Conservation (phyloP, 768 basidiomycete genomes). For the Panaeolus papilionaceus region DNA sequence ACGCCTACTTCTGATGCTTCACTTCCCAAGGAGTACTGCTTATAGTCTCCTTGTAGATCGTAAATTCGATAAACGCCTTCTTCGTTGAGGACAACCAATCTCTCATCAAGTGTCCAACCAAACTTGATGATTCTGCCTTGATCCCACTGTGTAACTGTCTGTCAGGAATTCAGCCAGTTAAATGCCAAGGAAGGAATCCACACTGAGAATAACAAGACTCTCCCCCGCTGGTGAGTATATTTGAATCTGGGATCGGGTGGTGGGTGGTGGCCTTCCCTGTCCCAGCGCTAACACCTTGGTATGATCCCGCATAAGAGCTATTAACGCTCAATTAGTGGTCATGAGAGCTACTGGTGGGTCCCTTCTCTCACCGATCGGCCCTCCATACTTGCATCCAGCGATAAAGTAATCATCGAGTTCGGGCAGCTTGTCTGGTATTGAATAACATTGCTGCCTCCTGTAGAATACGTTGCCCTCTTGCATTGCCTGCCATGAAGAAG, state of each 20-base stretch:
- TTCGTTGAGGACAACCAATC: conserved; percentile 85
- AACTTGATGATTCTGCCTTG: conserved; percentile 82
- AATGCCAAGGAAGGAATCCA: conserved; percentile 49
- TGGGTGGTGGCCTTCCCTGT: conserved; percentile 51
- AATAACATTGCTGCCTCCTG: conserved; percentile 82
- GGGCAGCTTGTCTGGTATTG: conserved; percentile 78
- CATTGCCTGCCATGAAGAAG: conserved; percentile 90
- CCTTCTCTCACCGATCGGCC: conserved; percentile 74
- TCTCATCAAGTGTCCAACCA: conserved; percentile 86
- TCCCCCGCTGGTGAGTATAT: conserved; percentile 89
- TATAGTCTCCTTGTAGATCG: conserved; percentile 84
- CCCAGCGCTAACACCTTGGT: conserved; percentile 80
- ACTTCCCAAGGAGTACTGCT: conserved; percentile 82
- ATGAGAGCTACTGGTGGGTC: background rate
- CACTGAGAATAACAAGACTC: conserved; percentile 70
- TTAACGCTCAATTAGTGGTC: conserved; percentile 9
- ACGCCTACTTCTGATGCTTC: conserved; percentile 87
- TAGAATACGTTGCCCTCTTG: conserved; percentile 89
- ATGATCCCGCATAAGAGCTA: conserved; percentile 89
- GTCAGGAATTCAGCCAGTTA: conserved; percentile 23
- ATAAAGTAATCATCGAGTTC: conserved; percentile 81
- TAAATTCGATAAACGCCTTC: conserved; percentile 93
- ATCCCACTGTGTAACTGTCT: conserved; percentile 75
- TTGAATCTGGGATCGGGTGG: conserved; percentile 84
- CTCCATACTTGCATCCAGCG: conserved; percentile 85